Percentiles rank a stretch among this genome's conserved stretches.
These are phyloP conservation scores for Tricholoma sp. DNA, from an alignment of 768 basidiomycete species.

Conservation along the genomic window DNA sequence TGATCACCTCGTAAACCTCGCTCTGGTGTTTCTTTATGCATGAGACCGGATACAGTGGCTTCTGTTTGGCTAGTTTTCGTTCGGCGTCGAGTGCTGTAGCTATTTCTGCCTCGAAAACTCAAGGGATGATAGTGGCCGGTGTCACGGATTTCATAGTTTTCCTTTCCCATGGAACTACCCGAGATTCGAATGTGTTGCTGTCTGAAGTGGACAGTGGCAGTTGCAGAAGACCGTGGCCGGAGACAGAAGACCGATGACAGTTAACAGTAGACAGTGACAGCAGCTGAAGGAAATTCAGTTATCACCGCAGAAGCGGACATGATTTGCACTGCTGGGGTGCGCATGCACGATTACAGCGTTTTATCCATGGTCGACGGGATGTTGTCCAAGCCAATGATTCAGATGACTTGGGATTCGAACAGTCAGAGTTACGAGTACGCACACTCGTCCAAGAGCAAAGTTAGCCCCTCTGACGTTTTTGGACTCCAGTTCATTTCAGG, in stretches of 20 bases:
- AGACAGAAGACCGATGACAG: not conserved
- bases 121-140: too few relatives aligned
- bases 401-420: not conserved
- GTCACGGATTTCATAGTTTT: too few relatives aligned
- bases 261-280: not conserved
- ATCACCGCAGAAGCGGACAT: not conserved
- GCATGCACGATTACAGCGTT: not conserved
- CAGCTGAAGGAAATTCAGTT: not conserved
- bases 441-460: not conserved
- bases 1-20: too few relatives aligned
- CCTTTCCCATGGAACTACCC: too few relatives aligned
- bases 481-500: not conserved
- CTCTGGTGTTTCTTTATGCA: too few relatives aligned
- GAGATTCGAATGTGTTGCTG: too few relatives aligned
- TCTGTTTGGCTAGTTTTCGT: too few relatives aligned
- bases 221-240: too few relatives aligned
- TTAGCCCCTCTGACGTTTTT: not conserved
- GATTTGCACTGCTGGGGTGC: not conserved
- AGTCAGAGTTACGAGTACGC: not conserved
- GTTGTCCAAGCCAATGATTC: not conserved
- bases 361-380: not conserved
- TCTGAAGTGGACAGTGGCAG: too few relatives aligned
- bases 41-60: too few relatives aligned
- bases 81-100: too few relatives aligned
- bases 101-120: too few relatives aligned